phyloP scores from a whole-genome alignment of 1,284 basidiomycete species.

The Fistulina hepatica region DNA sequence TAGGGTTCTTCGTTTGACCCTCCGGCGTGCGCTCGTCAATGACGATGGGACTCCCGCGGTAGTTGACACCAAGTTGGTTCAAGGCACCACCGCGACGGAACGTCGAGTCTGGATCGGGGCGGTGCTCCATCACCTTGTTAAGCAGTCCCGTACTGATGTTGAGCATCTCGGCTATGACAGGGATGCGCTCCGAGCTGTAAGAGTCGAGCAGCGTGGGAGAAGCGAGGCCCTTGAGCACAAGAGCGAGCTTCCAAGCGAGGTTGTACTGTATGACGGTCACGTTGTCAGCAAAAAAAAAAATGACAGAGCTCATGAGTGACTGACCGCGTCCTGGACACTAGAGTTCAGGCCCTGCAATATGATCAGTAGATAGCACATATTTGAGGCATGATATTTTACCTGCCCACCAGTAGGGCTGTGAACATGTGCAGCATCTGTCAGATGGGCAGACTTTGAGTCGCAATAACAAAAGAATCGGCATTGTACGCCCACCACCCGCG shows the following conservation, averaged over 20 bases:
- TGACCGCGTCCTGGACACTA: constrained; percentile 8
- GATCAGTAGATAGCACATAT: too few relatives aligned
- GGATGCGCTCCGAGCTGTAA: constrained; percentile 8
- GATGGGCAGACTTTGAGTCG: neutral
- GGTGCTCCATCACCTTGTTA: constrained; percentile 1
- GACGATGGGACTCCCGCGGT: constrained; percentile 35
- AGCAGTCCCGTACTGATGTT: constrained; percentile 4
- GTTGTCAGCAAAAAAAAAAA: neutral
- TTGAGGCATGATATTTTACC: too few relatives aligned
- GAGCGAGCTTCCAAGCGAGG: constrained; percentile 10
- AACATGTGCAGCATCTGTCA: constrained; percentile 13
- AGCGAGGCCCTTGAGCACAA: constrained; percentile 3
- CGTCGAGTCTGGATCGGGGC: neutral
- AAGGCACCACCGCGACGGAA: constrained; percentile 21
- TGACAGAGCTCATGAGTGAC: constrained; percentile 1
- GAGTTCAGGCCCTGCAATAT: constrained; percentile 6
- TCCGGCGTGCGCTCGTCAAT: constrained; percentile 25
- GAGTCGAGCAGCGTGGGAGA: constrained; percentile 5
- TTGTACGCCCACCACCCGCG: constrained; percentile 12
- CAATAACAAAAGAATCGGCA: neutral
- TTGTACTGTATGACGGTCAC: constrained; percentile 4
- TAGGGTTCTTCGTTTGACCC: neutral
- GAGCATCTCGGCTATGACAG: constrained; percentile 10
- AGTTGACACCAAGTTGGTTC: constrained; percentile 35
- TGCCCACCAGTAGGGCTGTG: constrained; percentile 21